Conservation (phyloP, 1,284 basidiomycete genomes). For the Leccinum pachyderme region DNA sequence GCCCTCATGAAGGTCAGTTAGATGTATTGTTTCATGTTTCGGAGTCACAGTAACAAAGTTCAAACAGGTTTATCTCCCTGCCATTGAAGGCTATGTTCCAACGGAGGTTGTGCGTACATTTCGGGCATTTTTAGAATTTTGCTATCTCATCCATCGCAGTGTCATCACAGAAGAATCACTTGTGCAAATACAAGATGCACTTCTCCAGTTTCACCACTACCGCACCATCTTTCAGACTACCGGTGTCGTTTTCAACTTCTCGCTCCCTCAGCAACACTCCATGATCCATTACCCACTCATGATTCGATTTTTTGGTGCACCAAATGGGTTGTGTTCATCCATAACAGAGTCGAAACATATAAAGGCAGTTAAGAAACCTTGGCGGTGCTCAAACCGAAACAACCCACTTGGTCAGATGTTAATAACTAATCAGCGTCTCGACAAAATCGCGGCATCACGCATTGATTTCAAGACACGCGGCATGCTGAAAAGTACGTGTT, state of each 20-base stretch:
- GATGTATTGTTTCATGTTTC: no score
- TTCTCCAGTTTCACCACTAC: neutral
- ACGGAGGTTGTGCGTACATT: neutral
- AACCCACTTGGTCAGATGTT: slow-evolving; percentile 3
- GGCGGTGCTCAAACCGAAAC: neutral
- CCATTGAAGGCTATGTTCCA: slow-evolving; percentile 1
- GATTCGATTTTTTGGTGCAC: neutral
- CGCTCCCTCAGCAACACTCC: neutral
- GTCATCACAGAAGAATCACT: neutral
- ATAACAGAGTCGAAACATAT: neutral
- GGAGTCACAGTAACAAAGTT: neutral
- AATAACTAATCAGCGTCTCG: slow-evolving; percentile 4
- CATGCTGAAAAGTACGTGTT: slow-evolving; percentile 5
- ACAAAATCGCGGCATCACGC: slow-evolving; percentile 6
- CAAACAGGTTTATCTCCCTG: slow-evolving; percentile 2
- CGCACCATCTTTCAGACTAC: neutral
- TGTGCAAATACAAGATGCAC: neutral
- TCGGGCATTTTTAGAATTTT: neutral
- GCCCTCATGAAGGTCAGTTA: neutral
- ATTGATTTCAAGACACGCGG: slow-evolving; percentile 8
- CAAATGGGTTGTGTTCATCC: neutral
- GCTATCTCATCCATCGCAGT: neutral
- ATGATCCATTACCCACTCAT: neutral
- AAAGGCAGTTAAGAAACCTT: neutral
- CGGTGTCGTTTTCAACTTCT: neutral